phyloP scores from a whole-genome alignment of 2,329 filamentous ascomycete species.

The Arthrobotrys sphaeroides region DNA sequence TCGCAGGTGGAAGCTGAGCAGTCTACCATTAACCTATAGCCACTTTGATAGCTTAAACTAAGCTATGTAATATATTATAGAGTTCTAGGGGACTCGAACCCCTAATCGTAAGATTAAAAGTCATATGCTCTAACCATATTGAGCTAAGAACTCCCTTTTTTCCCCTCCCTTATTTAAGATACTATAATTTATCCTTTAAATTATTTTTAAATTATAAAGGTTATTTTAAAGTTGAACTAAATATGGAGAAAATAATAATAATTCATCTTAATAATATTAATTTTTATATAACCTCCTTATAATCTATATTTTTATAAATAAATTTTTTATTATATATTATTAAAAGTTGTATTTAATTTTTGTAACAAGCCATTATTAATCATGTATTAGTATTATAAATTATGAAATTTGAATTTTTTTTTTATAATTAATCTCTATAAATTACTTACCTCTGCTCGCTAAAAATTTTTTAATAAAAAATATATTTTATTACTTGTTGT shows the following conservation, averaged over 20 bases:
- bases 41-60: constrained; percentile 42
- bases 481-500: background rate
- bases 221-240: constrained; percentile 3
- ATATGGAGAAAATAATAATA: constrained; percentile 6
- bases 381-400: constrained; percentile 17
- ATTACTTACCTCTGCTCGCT: background rate
- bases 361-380: constrained; percentile 18
- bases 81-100: constrained; percentile 56
- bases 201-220: constrained; percentile 42
- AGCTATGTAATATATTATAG: constrained; percentile 12
- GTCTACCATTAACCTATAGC: constrained; percentile 58
- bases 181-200: constrained; percentile 53
- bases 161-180: constrained; percentile 43
- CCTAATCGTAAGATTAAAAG: constrained; percentile 55
- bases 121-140: constrained; percentile 56
- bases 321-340: constrained; percentile 18
- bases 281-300: constrained; percentile 36
- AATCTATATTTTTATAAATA: constrained; percentile 24
- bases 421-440: constrained; percentile 20
- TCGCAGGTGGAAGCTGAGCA: constrained; percentile 55
- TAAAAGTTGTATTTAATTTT: constrained; percentile 21
- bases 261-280: constrained; percentile 25
- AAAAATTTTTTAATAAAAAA: background rate
- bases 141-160: constrained; percentile 55
- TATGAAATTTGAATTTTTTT: constrained; percentile 15